Evolutionary conservation across 139 green algal species (phyloP).

Genomic region (Klebsormidium nitens): DNA sequence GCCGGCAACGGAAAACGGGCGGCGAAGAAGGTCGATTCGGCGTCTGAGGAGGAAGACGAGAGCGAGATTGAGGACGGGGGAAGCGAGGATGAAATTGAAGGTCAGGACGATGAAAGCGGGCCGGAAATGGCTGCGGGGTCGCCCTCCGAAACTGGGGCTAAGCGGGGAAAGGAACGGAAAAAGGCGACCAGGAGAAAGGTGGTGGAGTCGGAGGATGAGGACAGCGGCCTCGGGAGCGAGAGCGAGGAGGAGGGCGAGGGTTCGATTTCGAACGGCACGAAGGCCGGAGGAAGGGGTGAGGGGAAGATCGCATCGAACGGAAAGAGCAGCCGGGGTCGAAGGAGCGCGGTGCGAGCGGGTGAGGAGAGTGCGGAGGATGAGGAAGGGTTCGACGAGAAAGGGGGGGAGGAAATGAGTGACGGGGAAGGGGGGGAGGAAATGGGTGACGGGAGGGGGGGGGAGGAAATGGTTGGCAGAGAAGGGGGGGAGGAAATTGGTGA

Average conservation of each 20-base stretch:
- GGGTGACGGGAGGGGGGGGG: too few relatives aligned
- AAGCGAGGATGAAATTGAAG: too few relatives aligned
- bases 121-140: background rate
- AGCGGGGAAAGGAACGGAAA: background rate
- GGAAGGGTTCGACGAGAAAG: background rate
- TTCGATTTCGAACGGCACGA: background rate
- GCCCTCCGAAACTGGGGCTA: background rate
- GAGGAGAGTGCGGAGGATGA: background rate
- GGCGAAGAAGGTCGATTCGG: too few relatives aligned
- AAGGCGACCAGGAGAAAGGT: background rate
- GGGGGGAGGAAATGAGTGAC: background rate
- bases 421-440: background rate
- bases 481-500: background rate
- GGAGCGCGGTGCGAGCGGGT: background rate
- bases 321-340: background rate
- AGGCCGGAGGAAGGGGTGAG: background rate
- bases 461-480: too few relatives aligned
- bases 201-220: background rate
- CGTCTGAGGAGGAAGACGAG: too few relatives aligned
- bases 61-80: too few relatives aligned
- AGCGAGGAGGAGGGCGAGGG: background rate
- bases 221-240: background rate
- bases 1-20: too few relatives aligned
- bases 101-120: background rate
- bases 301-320: background rate